Conservation (phyloP, 768 basidiomycete genomes). For the Tephrocybe sp. region DNA sequence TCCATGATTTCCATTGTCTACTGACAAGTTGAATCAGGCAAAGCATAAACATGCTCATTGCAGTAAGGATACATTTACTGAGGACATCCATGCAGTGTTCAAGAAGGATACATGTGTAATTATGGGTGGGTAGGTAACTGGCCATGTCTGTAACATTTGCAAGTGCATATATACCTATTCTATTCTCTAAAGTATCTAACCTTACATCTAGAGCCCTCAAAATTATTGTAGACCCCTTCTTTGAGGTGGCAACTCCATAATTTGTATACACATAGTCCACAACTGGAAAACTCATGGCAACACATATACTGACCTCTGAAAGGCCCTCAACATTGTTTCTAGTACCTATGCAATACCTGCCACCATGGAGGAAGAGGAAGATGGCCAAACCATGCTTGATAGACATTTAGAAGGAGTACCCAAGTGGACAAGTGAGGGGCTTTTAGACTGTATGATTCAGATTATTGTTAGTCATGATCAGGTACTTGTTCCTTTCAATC, state of each 20-base stretch:
- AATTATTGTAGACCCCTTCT: background rate
- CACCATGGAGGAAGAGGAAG: background rate
- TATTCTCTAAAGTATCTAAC: background rate
- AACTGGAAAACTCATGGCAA: slow-evolving; percentile 5
- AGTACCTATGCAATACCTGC: background rate
- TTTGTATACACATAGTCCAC: background rate
- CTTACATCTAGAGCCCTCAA: background rate
- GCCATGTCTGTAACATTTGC: background rate
- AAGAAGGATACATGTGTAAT: background rate
- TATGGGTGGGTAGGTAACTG: background rate
- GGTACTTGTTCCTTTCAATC: slow-evolving; percentile 3
- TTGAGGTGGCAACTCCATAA: background rate
- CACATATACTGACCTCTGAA: background rate
- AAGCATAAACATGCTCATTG: background rate
- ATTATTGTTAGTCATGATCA: slow-evolving; percentile 7
- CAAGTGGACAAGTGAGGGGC: slow-evolving; percentile 6
- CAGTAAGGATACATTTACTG: background rate
- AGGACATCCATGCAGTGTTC: background rate
- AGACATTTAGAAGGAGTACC: background rate
- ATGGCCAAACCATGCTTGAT: background rate
- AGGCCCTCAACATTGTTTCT: background rate
- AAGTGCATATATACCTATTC: background rate
- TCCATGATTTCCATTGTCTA: background rate
- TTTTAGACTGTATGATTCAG: slow-evolving; percentile 4
- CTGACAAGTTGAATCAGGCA: background rate